Conservation (phyloP, 805 yeast species). For the Saccharomycopsis javanensis region DNA sequence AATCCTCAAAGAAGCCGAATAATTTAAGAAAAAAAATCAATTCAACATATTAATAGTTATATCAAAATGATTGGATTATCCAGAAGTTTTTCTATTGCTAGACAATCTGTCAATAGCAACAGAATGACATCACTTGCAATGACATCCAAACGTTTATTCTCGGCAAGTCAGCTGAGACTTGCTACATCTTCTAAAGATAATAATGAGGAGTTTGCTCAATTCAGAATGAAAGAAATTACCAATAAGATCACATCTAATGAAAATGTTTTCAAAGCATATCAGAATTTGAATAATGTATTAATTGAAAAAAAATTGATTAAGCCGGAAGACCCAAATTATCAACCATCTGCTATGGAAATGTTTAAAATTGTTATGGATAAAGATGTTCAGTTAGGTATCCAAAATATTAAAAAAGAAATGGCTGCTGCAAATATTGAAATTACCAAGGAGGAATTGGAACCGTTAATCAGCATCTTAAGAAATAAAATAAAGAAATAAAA, state of each 20-base stretch:
- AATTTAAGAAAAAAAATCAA: no score
- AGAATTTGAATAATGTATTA: constrained; percentile 1
- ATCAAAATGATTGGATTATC: not conserved
- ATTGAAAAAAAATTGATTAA: constrained; percentile 3
- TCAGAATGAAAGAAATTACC: constrained; percentile 13
- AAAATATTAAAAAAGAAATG: constrained; percentile 13
- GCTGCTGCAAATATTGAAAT: constrained; percentile 13
- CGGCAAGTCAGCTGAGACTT: not conserved
- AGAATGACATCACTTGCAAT: not conserved
- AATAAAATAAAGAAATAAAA: constrained; percentile 4
- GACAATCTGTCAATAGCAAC: not conserved
- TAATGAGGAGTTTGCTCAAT: constrained; percentile 13
- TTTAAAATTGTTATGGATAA: constrained; percentile 13
- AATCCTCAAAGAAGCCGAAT: no score
- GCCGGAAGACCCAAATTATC: not conserved
- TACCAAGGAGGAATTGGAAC: constrained; percentile 13
- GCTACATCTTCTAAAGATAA: constrained; percentile 14
- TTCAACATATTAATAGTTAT: not conserved
- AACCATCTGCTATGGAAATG: constrained; percentile 12
- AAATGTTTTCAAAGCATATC: constrained; percentile 9
- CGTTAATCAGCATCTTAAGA: constrained; percentile 10
- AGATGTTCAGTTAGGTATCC: constrained; percentile 9
- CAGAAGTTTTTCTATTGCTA: not conserved
- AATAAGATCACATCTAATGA: constrained; percentile 10
- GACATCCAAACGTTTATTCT: not conserved